Evolutionary conservation across 192 early-diverging fungal species (phyloP), one percentile per base, ranked within the genome.

Genomic region (Rhizoclosmatium globosum): DNA sequence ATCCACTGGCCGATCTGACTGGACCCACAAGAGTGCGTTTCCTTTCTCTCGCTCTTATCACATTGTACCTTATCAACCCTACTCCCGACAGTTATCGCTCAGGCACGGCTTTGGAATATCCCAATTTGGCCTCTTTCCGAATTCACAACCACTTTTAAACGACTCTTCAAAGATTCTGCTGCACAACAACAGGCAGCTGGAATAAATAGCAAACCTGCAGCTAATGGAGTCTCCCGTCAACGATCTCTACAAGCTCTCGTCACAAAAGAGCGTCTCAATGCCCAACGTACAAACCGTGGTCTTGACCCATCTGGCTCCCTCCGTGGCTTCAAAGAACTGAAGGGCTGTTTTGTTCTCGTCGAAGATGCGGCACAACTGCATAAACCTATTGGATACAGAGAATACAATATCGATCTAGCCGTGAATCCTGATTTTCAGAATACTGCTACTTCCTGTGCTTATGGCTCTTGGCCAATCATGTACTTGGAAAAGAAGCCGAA

Each of bases 401-500:
- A 72, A 44, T 72, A 41, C 19, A 39, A 64, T n/a, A 1, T 6
- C 9, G 15, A 3, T 21, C n/a, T 9, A 13, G 67, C 21, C 1
- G 64, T n/a, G 64, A 23, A 39, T n/a, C 15, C 42, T 0, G 44
- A 68, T 21, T 21, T 42, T 68, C n/a, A 13, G 9, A 17, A 2
- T 13, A 21, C 39, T n/a, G 11, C 42, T 11, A 44, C 9, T 3
- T 64, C 62, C 6, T 6, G 9, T 41, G 62, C 11, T 6, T 17
- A 11, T 7, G 62, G 62, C 21, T 7, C 62, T 11, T 72, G 57
- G 53, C 70, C 70, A 13, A 6, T 23, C 1, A 47, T 72, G 70
- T 21, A 72, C 21, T 72, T 72, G 70, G 70, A 72, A 19, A 38
- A 38, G 19, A 72, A 72, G 57, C 48, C 23, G 53, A 47, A 59